A percentile compares a stretch with the other conserved stretches of the same genome.
These are phyloP conservation scores for Jimgerdemannia lactiflua DNA, from an alignment of 192 early-diverging fungal species.

Conservation along the genomic window DNA sequence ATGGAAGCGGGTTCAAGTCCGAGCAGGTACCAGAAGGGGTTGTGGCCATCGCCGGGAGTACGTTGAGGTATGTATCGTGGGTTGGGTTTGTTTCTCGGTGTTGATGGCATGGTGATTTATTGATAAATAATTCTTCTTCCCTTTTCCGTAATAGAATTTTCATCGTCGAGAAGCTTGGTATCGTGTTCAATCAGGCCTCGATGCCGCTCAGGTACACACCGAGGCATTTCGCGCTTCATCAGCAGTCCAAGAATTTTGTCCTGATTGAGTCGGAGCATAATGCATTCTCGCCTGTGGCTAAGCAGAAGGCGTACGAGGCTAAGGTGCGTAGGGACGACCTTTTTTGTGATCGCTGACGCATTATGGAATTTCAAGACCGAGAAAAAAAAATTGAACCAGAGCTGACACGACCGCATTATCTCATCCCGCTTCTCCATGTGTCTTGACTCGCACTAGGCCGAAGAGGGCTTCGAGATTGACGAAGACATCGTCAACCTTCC, in stretches of 20 bases:
- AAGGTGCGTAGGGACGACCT: slow-evolving; percentile 29
- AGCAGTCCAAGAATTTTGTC: slow-evolving; percentile 77
- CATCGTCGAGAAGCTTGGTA: slow-evolving; percentile 78
- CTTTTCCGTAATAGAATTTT: slow-evolving; percentile 57
- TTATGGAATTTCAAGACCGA: not conserved
- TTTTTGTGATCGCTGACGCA: not conserved
- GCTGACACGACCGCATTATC: not conserved
- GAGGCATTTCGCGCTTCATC: slow-evolving; percentile 73
- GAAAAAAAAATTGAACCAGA: not conserved
- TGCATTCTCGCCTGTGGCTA: slow-evolving; percentile 65
- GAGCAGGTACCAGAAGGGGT: slow-evolving; percentile 88
- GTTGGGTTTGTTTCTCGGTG: too few relatives aligned
- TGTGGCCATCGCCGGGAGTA: slow-evolving; percentile 83
- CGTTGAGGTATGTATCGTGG: slow-evolving; percentile 48
- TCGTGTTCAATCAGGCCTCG: slow-evolving; percentile 77
- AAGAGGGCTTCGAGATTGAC: slow-evolving; percentile 52
- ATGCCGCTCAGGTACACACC: slow-evolving; percentile 90
- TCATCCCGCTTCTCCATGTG: not conserved
- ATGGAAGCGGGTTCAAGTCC: slow-evolving; percentile 76
- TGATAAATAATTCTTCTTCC: too few relatives aligned
- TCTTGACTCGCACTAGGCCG: slow-evolving; percentile 14
- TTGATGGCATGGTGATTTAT: too few relatives aligned
- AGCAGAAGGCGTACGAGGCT: slow-evolving; percentile 49
- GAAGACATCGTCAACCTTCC: slow-evolving; percentile 55
- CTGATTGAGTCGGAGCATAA: slow-evolving; percentile 87